phyloP scores from a whole-genome alignment of 2,329 filamentous ascomycete species.

The Neonectria ditissima region DNA sequence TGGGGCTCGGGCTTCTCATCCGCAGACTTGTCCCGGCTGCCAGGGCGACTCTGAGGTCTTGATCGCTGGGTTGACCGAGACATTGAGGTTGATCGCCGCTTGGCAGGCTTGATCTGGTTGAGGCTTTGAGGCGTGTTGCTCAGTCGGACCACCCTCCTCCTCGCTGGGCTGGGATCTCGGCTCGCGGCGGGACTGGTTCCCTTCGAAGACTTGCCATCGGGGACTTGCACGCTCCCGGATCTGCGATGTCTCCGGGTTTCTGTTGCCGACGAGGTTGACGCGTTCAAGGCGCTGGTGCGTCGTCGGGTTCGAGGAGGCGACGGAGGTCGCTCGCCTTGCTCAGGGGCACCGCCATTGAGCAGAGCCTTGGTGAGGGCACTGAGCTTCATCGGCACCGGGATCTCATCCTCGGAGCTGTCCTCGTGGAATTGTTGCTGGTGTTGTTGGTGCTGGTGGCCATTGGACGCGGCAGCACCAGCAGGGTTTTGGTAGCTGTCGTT shows the following conservation, averaged over 20 bases:
- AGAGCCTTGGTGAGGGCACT: conserved; percentile 92
- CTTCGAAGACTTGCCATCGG: conserved; percentile 53
- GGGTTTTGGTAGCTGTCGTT: conserved; percentile 59
- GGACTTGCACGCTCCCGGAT: conserved; percentile 60
- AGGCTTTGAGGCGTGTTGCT: conserved; percentile 63
- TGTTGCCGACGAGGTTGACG: conserved; percentile 56
- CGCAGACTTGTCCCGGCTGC: conserved; percentile 55
- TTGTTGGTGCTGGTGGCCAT: conserved; percentile 55
- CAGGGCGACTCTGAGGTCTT: conserved; percentile 52
- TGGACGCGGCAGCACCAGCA: conserved; percentile 42
- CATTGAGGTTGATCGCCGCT: conserved; percentile 64
- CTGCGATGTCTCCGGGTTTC: conserved; percentile 61
- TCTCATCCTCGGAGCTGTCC: conserved; percentile 95
- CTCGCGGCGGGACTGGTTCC: conserved; percentile 59
- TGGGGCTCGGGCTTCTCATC: conserved; percentile 54
- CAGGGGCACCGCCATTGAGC: conserved; percentile 72
- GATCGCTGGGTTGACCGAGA: conserved; percentile 52
- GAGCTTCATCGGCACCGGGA: conserved; percentile 91
- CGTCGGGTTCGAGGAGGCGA: conserved; percentile 63
- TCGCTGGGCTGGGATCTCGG: conserved; percentile 63
- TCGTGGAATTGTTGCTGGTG: conserved; percentile 64
- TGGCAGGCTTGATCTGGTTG: conserved; percentile 54
- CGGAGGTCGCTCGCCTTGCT: conserved; percentile 53
- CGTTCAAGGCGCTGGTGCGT: conserved; percentile 60
- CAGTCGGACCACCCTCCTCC: conserved; percentile 69